Percentiles rank a stretch among this genome's conserved stretches.
Evolutionary conservation across 2,329 filamentous ascomycete genomes (phyloP).

Genomic region (Cordyceps fumosorosea): DNA sequence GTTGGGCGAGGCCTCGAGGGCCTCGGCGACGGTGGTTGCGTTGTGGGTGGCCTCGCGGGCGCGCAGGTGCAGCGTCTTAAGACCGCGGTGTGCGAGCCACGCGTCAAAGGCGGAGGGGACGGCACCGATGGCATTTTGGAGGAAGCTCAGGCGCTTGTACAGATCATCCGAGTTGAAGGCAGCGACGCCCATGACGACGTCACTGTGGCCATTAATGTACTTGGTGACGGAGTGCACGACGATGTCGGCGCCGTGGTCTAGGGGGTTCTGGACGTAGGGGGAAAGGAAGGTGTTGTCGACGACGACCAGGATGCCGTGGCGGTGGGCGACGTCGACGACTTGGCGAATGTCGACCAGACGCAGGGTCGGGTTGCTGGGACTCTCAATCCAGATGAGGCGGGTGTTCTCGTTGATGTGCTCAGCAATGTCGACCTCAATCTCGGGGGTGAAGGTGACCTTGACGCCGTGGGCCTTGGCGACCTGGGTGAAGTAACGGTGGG

Average conservation of each 20-base stretch:
- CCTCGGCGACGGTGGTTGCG: conserved; percentile 67
- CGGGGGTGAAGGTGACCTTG: conserved; percentile 86
- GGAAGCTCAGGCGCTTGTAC: conserved; percentile 71
- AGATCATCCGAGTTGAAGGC: conserved; percentile 87
- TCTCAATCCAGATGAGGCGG: conserved; percentile 93
- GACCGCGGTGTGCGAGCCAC: conserved; percentile 94
- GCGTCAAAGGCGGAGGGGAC: conserved; percentile 93
- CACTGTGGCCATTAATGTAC: conserved; percentile 96
- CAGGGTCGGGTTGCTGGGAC: conserved; percentile 89
- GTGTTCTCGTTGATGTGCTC: conserved; percentile 82
- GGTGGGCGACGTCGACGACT: conserved; percentile 75
- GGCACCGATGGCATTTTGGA: conserved; percentile 96
- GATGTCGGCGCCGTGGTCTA: conserved; percentile 91
- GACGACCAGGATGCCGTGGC: conserved; percentile 87
- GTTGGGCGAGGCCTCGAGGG: conserved; percentile 71
- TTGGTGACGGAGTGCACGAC: conserved; percentile 97
- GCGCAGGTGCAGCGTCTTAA: conserved; percentile 93
- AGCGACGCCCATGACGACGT: conserved; percentile 95
- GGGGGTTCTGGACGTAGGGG: conserved; percentile 93
- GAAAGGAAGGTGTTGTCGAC: conserved; percentile 98
- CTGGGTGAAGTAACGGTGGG: conserved; percentile 97
- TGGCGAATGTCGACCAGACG: conserved; percentile 87
- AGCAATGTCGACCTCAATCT: conserved; percentile 81
- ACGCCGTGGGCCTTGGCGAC: conserved; percentile 93
- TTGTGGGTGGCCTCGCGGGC: conserved; percentile 79